A percentile compares a stretch with the other conserved stretches of the same genome.
These are phyloP conservation scores for Crucihimalaya himalaica DNA, from an alignment of 345 rosid genomes.

Conservation along the genomic window DNA sequence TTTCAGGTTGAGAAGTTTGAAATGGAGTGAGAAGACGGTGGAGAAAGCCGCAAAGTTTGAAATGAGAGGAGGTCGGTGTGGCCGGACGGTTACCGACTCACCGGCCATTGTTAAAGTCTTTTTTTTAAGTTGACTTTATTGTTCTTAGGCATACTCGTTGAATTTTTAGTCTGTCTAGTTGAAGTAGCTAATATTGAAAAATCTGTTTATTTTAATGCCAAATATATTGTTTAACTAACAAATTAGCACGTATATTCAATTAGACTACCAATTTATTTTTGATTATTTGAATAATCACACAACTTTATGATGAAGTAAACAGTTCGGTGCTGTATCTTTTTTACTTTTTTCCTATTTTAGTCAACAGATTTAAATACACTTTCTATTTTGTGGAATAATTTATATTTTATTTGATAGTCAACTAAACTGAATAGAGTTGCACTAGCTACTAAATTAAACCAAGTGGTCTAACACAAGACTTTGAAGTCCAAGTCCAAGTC, in stretches of 20 bases:
- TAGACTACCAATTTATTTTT: background rate
- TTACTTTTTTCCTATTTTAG: background rate
- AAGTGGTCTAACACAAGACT: conserved; percentile 20
- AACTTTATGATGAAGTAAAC: background rate
- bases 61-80: conserved; percentile 18
- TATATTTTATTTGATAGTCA: background rate
- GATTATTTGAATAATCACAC: background rate
- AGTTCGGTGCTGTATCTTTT: background rate
- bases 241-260: background rate
- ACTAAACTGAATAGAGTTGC: conserved; percentile 11
- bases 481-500: conserved; percentile 26
- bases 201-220: background rate
- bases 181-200: background rate
- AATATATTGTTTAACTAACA: background rate
- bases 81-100: conserved; percentile 26
- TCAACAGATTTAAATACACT: background rate
- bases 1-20: conserved; percentile 8
- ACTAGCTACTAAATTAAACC: conserved; percentile 5
- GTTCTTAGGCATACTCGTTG: conserved; percentile 25
- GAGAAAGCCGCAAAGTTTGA: conserved; percentile 33
- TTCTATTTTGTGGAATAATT: background rate
- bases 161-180: conserved; percentile 19
- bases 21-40: conserved; percentile 10
- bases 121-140: background rate
- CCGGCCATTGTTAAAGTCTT: conserved; percentile 12